Percentiles rank a stretch among this genome's conserved stretches.
phyloP scores from a whole-genome alignment of 2,329 filamentous ascomycete genomes.

The Aureobasidium subglaciale region DNA sequence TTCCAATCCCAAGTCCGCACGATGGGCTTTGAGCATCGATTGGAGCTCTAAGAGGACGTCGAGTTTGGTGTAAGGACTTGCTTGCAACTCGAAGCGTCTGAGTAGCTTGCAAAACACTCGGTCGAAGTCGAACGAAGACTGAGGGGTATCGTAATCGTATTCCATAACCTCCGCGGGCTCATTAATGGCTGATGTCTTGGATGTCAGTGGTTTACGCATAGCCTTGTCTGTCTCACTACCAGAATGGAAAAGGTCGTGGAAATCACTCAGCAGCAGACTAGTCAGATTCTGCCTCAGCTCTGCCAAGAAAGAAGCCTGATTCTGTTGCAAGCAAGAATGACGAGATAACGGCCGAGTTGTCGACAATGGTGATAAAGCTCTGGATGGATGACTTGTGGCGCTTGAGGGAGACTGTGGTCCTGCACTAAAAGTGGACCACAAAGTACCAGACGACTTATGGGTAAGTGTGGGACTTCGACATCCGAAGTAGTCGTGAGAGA shows the following conservation, averaged over 20 bases:
- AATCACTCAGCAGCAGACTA: slow-evolving; percentile 78
- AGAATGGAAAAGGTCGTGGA: slow-evolving; percentile 78
- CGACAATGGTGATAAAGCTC: slow-evolving; percentile 15
- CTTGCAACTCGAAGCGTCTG: slow-evolving; percentile 79
- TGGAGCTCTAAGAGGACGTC: slow-evolving; percentile 77
- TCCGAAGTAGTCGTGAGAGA: slow-evolving; percentile 59
- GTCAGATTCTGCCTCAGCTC: slow-evolving; percentile 73
- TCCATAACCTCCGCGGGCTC: background rate
- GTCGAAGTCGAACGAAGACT: slow-evolving; percentile 48
- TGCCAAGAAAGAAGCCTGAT: slow-evolving; percentile 52
- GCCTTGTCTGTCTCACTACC: slow-evolving; percentile 81
- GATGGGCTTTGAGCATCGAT: slow-evolving; percentile 44
- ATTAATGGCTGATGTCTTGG: background rate
- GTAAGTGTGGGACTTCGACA: slow-evolving; percentile 60
- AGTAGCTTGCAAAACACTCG: slow-evolving; percentile 73
- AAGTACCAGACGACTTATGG: slow-evolving; percentile 69
- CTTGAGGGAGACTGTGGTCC: slow-evolving; percentile 57
- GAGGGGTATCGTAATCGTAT: background rate
- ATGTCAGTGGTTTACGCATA: background rate
- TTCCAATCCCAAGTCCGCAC: background rate
- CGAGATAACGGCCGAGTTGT: slow-evolving; percentile 13
- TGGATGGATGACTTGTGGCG: slow-evolving; percentile 45
- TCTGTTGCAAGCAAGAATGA: slow-evolving; percentile 9
- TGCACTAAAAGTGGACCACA: slow-evolving; percentile 82
- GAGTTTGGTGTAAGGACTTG: slow-evolving; percentile 81